phyloP scores from a whole-genome alignment of 1,284 basidiomycete genomes.

The Cryptococcus sp. region DNA sequence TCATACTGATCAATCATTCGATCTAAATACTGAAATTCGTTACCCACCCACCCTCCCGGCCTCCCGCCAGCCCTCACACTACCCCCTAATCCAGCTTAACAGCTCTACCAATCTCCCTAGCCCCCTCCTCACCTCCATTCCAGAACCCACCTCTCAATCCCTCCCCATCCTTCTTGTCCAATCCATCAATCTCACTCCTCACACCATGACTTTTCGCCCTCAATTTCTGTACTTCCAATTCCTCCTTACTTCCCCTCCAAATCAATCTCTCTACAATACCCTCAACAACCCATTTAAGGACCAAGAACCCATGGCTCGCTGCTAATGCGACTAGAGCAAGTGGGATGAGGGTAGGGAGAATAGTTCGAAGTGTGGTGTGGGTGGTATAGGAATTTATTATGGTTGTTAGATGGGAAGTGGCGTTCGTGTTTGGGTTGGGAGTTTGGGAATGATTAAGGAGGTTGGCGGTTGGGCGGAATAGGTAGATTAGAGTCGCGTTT shows the following conservation, averaged over 20 bases:
- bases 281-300: slow-evolving; percentile 61
- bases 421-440: slow-evolving; percentile 32
- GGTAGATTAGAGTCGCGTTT: slow-evolving; percentile 78
- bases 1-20: too few relatives aligned
- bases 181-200: slow-evolving; percentile 4
- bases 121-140: slow-evolving; percentile 41
- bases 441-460: slow-evolving; percentile 17
- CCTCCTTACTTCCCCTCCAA: slow-evolving; percentile 68
- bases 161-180: slow-evolving; percentile 8
- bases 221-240: slow-evolving; percentile 35
- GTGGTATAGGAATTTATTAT: slow-evolving; percentile 32
- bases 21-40: too few relatives aligned
- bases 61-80: too few relatives aligned
- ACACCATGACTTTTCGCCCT: slow-evolving; percentile 7
- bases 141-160: slow-evolving; percentile 29
- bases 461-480: slow-evolving; percentile 57
- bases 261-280: slow-evolving; percentile 67
- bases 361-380: slow-evolving; percentile 22
- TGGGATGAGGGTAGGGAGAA: slow-evolving; percentile 53
- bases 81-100: slow-evolving; percentile 36
- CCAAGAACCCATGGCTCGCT: slow-evolving; percentile 73
- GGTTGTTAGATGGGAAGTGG: slow-evolving; percentile 24
- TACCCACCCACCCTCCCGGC: too few relatives aligned
- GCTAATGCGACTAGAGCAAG: slow-evolving; percentile 70
- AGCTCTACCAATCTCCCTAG: slow-evolving; percentile 29